A percentile compares a stretch with the other conserved stretches of the same genome.
Conservation (phyloP, 331 rosid species). For the Malus hybrid region DNA sequence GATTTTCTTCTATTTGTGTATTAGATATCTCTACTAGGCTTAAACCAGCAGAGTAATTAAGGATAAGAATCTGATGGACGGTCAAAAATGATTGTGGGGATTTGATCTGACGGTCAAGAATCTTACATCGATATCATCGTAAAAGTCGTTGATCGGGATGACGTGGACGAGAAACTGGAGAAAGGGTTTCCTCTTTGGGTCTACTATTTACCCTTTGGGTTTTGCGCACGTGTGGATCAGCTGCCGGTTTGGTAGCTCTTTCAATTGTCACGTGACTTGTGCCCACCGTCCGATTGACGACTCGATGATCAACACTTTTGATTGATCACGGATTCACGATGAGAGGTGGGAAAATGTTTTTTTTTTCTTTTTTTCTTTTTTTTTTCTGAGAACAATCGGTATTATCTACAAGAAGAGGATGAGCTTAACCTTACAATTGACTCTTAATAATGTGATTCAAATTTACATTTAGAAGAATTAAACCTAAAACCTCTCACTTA, state of each 20-base stretch:
- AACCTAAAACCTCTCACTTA: rapidly evolving
- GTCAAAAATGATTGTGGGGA: neutral
- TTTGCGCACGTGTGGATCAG: conserved; percentile 3
- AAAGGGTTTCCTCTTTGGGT: conserved; percentile 2
- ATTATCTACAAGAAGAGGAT: rapidly evolving
- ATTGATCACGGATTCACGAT: neutral
- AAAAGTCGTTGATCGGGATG: conserved; percentile 24
- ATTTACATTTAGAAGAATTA: rapidly evolving
- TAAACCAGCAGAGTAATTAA: conserved; percentile 3
- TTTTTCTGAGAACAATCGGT: too few species aligned
- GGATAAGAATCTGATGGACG: conserved; percentile 46
- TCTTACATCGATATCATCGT: conserved; percentile 20
- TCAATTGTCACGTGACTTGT: conserved; percentile 12
- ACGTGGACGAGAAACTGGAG: conserved; percentile 21
- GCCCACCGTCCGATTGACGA: neutral
- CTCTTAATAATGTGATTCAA: rapidly evolving
- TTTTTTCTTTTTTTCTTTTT: too few species aligned
- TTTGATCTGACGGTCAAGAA: conserved; percentile 32
- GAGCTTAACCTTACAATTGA: rapidly evolving
- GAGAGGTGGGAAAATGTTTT: neutral
- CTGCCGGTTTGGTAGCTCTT: neutral
- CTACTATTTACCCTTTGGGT: neutral
- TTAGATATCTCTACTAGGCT: neutral
- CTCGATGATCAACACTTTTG: neutral
- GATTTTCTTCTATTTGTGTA: neutral